Conservation (phyloP, 1,139 yeast genomes). For the Yamadazyma spencermartinsiae region DNA sequence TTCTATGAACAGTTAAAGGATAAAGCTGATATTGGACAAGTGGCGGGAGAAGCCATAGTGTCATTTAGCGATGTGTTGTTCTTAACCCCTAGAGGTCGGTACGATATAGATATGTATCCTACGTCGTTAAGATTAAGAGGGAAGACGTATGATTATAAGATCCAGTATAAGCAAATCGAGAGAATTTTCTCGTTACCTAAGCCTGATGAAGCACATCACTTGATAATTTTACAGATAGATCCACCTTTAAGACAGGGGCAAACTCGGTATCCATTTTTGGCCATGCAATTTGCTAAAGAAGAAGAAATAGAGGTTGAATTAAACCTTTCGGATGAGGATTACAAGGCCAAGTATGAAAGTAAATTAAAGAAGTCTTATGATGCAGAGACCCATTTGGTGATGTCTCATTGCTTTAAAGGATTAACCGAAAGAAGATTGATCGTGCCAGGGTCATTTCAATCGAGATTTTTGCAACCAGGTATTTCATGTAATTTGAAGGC, state of each 20-base stretch:
- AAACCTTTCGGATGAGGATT: constrained; percentile 82
- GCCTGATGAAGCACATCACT: constrained; percentile 89
- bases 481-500: constrained; percentile 92
- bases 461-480: constrained; percentile 76
- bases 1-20: constrained; percentile 92
- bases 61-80: constrained; percentile 89
- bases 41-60: constrained; percentile 95
- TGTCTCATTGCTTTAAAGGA: constrained; percentile 88
- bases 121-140: constrained; percentile 90
- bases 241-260: constrained; percentile 93
- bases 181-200: constrained; percentile 89
- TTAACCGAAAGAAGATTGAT: constrained; percentile 83
- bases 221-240: constrained; percentile 85
- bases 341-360: constrained; percentile 72
- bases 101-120: constrained; percentile 92
- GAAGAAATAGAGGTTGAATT: constrained; percentile 92
- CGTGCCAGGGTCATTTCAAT: constrained; percentile 82
- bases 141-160: constrained; percentile 95
- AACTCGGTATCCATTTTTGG: constrained; percentile 91
- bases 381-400: constrained; percentile 79
- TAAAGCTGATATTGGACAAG: constrained; percentile 94
- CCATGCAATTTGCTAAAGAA: constrained; percentile 82
- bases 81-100: constrained; percentile 97
- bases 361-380: constrained; percentile 78
- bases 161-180: constrained; percentile 88